Evolutionary conservation across 805 yeast species (phyloP).

Genomic region (Yarrowia sp.): DNA sequence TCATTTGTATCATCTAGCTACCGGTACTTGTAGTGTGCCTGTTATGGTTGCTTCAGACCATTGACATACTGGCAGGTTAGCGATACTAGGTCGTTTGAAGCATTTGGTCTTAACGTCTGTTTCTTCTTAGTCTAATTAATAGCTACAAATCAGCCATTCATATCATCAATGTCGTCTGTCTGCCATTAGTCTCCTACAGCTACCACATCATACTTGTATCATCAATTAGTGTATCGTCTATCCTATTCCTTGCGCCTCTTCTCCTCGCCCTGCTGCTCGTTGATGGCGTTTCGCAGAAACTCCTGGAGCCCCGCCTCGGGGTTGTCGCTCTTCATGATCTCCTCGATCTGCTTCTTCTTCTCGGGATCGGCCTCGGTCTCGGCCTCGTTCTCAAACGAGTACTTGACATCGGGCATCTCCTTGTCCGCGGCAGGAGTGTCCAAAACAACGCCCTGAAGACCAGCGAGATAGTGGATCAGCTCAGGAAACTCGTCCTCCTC

Average conservation of each 20-base stretch:
- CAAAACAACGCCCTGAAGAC: conserved; percentile 42
- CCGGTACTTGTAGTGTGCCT: too few species aligned
- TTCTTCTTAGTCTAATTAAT: too few species aligned
- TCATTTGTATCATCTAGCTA: too few species aligned
- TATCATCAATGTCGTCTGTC: too few species aligned
- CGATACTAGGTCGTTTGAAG: too few species aligned
- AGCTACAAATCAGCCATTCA: too few species aligned
- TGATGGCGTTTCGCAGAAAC: conserved; percentile 63
- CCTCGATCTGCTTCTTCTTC: conserved; percentile 62
- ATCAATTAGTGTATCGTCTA: too few species aligned
- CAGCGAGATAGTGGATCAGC: conserved; percentile 58
- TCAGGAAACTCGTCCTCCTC: conserved; percentile 88
- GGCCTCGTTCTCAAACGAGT: conserved; percentile 35
- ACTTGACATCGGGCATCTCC: conserved; percentile 30
- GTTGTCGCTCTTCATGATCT: conserved; percentile 72
- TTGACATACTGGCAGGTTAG: too few species aligned
- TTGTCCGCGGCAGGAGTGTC: conserved; percentile 29
- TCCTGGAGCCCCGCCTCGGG: conserved; percentile 75
- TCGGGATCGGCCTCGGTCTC: conserved; percentile 51
- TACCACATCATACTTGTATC: too few species aligned
- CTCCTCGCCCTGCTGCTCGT: conserved; percentile 44
- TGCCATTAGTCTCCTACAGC: too few species aligned
- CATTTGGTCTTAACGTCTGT: too few species aligned
- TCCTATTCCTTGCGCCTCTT: neutral
- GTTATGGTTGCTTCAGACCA: too few species aligned